Conservation (phyloP, 1,284 basidiomycete species). For the Phellopilus nigrolimitatus region DNA sequence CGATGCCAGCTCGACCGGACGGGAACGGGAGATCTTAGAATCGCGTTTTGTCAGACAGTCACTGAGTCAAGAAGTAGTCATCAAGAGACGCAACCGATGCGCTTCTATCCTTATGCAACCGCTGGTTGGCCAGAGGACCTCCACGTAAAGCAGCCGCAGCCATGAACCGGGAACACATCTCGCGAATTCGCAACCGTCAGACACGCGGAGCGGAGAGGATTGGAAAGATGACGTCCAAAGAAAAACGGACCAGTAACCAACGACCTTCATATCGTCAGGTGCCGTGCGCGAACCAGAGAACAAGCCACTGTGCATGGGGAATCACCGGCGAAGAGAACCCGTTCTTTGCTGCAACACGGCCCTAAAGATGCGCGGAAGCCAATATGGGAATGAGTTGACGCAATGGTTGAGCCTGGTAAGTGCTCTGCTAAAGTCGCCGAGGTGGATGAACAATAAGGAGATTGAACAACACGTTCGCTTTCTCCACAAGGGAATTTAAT, state of each 20-base stretch:
- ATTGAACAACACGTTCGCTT: too few species aligned
- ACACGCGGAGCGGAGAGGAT: not conserved
- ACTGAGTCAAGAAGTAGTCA: too few species aligned
- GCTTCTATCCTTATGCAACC: too few species aligned
- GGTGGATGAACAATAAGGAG: too few species aligned
- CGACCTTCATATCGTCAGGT: not conserved
- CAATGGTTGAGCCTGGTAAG: too few species aligned
- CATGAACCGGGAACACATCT: not conserved
- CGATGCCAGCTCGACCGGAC: too few species aligned
- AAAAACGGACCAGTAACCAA: not conserved
- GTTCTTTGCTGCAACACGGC: not conserved
- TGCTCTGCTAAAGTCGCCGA: too few species aligned
- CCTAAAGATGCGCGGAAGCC: not conserved
- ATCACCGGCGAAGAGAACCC: not conserved
- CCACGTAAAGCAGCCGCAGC: constrained; percentile 1
- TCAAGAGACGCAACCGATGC: too few species aligned
- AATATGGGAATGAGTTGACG: not conserved
- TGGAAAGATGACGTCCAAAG: not conserved
- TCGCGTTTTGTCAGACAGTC: too few species aligned
- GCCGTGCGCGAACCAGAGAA: constrained; percentile 1
- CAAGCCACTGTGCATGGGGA: not conserved
- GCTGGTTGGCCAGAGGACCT: too few species aligned
- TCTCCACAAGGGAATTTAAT: too few species aligned
- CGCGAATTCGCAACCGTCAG: not conserved
- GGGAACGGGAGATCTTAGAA: too few species aligned